Conservation (phyloP, 495 filamentous ascomycete genomes). For the Podospora anserina region DNA sequence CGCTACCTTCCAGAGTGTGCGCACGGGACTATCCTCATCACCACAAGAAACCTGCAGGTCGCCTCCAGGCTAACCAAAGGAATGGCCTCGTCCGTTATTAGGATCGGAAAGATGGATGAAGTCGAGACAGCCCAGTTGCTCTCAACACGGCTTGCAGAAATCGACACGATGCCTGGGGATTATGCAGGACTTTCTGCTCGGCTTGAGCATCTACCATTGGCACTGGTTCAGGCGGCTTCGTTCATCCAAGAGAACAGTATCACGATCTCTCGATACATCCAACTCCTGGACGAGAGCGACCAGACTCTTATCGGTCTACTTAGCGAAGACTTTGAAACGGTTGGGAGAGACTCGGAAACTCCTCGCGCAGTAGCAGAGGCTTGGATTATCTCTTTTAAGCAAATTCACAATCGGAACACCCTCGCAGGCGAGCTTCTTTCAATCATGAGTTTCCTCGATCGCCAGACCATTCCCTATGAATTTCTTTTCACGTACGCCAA, state of each 20-base stretch:
- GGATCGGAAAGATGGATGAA: constrained; percentile 36
- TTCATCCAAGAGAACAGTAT: constrained; percentile 46
- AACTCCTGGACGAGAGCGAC: constrained; percentile 29
- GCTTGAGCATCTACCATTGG: constrained; percentile 45
- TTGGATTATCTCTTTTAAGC: constrained; percentile 42
- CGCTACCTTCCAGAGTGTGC: constrained; percentile 31
- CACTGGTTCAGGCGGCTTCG: constrained; percentile 47
- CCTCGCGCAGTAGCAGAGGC: constrained; percentile 35
- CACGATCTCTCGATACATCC: constrained; percentile 32
- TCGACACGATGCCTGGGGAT: not conserved
- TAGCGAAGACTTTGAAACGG: constrained; percentile 22
- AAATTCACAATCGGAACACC: constrained; percentile 36
- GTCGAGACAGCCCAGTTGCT: constrained; percentile 27
- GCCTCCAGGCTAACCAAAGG: constrained; percentile 26
- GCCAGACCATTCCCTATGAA: constrained; percentile 39
- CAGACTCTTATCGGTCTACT: constrained; percentile 28
- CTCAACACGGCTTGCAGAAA: constrained; percentile 7
- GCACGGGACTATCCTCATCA: constrained; percentile 40
- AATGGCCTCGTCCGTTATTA: constrained; percentile 7
- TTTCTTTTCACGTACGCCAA: constrained; percentile 31
- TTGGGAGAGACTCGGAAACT: constrained; percentile 30
- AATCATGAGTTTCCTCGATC: constrained; percentile 44
- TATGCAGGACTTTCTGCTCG: constrained; percentile 32
- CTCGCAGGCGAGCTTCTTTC: constrained; percentile 44
- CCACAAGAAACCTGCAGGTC: constrained; percentile 35